Evolutionary conservation across 1,139 yeast species (phyloP).

Genomic region (Suhomyces bokatorum): DNA sequence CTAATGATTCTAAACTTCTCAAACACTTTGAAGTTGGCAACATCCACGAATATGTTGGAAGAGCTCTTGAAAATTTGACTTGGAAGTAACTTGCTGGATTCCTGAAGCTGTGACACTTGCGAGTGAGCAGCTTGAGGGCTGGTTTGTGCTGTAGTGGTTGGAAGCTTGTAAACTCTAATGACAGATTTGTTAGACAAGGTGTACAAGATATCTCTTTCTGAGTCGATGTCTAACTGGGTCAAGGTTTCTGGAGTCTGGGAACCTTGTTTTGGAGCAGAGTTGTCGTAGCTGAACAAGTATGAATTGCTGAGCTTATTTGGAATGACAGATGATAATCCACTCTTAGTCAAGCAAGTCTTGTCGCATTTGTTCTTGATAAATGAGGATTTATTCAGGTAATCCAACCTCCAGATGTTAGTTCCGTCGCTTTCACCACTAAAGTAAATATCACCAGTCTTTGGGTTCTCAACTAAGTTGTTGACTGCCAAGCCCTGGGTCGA

Average conservation of each 20-base stretch:
- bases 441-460: slow-evolving; percentile 73
- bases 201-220: slow-evolving; percentile 73
- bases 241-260: slow-evolving; percentile 53
- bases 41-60: slow-evolving; percentile 54
- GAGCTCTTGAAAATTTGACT: slow-evolving; percentile 56
- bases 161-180: slow-evolving; percentile 74
- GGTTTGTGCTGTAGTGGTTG: slow-evolving; percentile 16
- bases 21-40: slow-evolving; percentile 43
- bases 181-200: slow-evolving; percentile 80
- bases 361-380: slow-evolving; percentile 87
- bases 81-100: slow-evolving; percentile 46
- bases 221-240: slow-evolving; percentile 68
- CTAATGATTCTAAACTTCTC: slow-evolving; percentile 57
- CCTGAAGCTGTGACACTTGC: slow-evolving; percentile 34
- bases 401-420: slow-evolving; percentile 80
- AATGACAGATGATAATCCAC: slow-evolving; percentile 59
- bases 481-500: slow-evolving; percentile 79
- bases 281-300: slow-evolving; percentile 34
- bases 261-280: slow-evolving; percentile 16
- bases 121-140: slow-evolving; percentile 13
- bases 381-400: slow-evolving; percentile 80
- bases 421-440: slow-evolving; percentile 81
- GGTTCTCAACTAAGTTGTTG: slow-evolving; percentile 59
- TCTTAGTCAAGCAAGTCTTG: slow-evolving; percentile 75
- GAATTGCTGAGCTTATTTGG: slow-evolving; percentile 54